phyloP scores from a whole-genome alignment of 225 moss, liverwort and hornwort species.

The Marchantia polymorpha region DNA sequence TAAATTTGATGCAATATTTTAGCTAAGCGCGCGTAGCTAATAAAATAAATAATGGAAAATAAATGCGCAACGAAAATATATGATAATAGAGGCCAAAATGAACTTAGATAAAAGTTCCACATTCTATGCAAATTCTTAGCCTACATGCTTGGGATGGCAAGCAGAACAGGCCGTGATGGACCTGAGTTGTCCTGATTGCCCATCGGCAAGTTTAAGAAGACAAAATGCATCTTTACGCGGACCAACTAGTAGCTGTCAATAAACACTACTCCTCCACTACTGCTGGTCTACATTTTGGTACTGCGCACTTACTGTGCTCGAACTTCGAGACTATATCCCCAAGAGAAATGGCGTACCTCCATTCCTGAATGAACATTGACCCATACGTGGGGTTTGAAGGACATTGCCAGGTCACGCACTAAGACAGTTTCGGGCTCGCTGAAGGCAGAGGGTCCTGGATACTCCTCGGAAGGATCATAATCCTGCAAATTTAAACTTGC shows the following conservation, averaged over 20 bases:
- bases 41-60: neutral
- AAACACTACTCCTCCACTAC: neutral
- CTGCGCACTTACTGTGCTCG: neutral
- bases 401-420: slow-evolving; percentile 59
- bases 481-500: slow-evolving; percentile 37
- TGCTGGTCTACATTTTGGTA: neutral
- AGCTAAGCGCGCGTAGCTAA: neutral
- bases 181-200: neutral
- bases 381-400: slow-evolving; percentile 87
- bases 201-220: neutral
- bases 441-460: slow-evolving; percentile 73
- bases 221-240: neutral
- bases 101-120: neutral
- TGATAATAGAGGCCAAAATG: neutral
- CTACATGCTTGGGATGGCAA: too few relatives aligned
- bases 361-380: slow-evolving; percentile 83
- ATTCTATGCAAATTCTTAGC: too few relatives aligned
- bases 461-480: slow-evolving; percentile 85
- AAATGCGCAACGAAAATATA: neutral
- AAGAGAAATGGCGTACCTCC: slow-evolving; percentile 43
- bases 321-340: too few relatives aligned
- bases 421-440: slow-evolving; percentile 92
- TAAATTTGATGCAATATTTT: neutral
- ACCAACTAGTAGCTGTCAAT: too few relatives aligned
- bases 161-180: neutral